Evolutionary conservation across 2,329 filamentous ascomycete species (phyloP), one percentile per base, ranked within the genome.

Genomic region (Penicillium brevicompactum): DNA sequence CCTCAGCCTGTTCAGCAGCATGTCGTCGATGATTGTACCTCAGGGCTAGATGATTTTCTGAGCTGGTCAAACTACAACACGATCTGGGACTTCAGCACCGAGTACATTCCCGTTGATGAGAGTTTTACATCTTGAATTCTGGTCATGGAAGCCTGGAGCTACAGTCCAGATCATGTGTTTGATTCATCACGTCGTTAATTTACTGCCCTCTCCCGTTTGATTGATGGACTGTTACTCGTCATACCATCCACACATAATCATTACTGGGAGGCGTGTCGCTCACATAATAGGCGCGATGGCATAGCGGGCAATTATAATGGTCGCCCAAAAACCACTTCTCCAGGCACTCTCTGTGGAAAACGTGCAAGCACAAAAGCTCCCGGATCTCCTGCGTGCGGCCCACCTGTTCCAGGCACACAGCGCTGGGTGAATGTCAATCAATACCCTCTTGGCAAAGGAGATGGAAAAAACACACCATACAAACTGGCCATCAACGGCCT

Each of bases 301-400:
- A 75, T 27, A 75, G 61, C 16, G 72, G 73, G 44, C 73, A 75
- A 43, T 73, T 72, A 51, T 67, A 74, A 45, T 75, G 73, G 58
- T 73, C 67, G 11, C 71, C 65, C 38, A 75, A 59, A 50, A 71
- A 75, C 73, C 73, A 75, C 55, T 70, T 73, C 40, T 75, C 73
- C 22, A 75, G 57, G 49, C 73, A 75, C 49, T 74, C 72, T 22
- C 69, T 67, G 52, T 75, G 73, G 50, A 75, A 75, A 16, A 75
- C 71, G 50, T 75, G 73, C 54, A 72, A 59, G 48, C 73, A 75
- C 51, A 68, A 70, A 49, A 75, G 56, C 50, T 75, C 71, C 24
- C 70, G 68, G 48, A 75, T 74, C 31, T 74, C 67, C 30, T 75
- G 68, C 4, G 60, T 61, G 32, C 64, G 70, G 11, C 66, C 62